phyloP scores from a whole-genome alignment of 352 stramenopile species.

The Saprolegnia diclina region DNA sequence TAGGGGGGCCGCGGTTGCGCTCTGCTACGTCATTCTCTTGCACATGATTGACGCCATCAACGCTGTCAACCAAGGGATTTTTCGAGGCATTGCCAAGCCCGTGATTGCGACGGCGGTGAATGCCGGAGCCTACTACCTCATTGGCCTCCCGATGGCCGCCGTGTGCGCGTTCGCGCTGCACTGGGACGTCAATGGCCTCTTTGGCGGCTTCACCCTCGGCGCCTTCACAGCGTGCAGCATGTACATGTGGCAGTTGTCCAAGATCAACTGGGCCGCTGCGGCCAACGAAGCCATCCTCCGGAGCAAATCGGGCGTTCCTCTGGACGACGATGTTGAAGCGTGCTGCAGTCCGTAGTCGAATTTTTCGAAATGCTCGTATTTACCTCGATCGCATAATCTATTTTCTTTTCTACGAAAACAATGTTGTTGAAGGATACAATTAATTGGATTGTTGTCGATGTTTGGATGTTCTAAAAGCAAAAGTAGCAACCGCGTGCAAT shows the following conservation, averaged over 20 bases:
- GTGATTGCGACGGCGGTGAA: constrained; percentile 55
- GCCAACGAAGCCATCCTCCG: too few relatives aligned
- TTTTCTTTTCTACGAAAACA: too few relatives aligned
- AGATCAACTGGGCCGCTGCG: too few relatives aligned
- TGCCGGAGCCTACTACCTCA: constrained; percentile 57
- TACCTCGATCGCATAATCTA: too few relatives aligned
- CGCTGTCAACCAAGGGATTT: constrained; percentile 55
- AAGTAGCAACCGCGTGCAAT: too few relatives aligned
- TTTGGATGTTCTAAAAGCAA: too few relatives aligned
- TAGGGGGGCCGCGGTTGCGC: constrained; percentile 31
- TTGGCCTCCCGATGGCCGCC: constrained; percentile 57
- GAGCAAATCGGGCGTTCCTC: too few relatives aligned
- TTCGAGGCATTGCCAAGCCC: constrained; percentile 53
- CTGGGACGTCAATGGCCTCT: constrained; percentile 55
- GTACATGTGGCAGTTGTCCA: not conserved
- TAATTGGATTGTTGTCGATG: too few relatives aligned
- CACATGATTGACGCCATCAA: constrained; percentile 66
- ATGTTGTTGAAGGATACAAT: too few relatives aligned
- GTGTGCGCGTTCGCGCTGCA: constrained; percentile 42
- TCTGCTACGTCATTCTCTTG: constrained; percentile 51
- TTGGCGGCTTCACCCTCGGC: constrained; percentile 62
- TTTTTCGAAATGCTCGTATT: too few relatives aligned
- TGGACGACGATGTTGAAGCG: too few relatives aligned
- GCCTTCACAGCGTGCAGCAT: constrained; percentile 30
- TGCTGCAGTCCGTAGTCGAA: too few relatives aligned